phyloP scores from a whole-genome alignment of 768 basidiomycete genomes.

The Ramaria sp. region DNA sequence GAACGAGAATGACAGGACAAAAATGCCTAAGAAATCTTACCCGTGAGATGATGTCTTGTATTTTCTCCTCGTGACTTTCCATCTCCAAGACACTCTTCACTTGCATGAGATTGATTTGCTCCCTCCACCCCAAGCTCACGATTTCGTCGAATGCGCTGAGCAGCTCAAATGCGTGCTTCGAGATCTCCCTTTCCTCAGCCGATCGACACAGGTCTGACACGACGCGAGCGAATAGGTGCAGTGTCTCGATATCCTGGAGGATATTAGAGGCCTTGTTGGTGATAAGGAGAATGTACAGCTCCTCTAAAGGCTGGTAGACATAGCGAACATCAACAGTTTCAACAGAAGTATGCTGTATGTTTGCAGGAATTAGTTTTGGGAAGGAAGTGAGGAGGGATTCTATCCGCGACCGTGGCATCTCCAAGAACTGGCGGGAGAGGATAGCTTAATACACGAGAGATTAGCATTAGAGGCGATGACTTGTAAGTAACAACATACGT shows the following conservation, averaged over 20 bases:
- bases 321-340: constrained; percentile 93
- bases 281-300: constrained; percentile 93
- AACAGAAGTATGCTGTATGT: constrained; percentile 93
- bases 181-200: constrained; percentile 82
- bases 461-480: constrained; percentile 1
- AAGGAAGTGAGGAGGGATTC: constrained; percentile 95
- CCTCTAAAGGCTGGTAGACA: constrained; percentile 93
- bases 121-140: constrained; percentile 79
- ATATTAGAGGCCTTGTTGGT: constrained; percentile 99
- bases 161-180: constrained; percentile 85
- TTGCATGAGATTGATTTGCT: constrained; percentile 69
- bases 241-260: constrained; percentile 93
- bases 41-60: constrained; percentile 95
- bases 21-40: constrained; percentile 31
- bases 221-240: constrained; percentile 88
- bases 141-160: constrained; percentile 96
- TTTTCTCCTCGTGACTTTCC: constrained; percentile 90
- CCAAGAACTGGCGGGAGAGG: constrained; percentile 91
- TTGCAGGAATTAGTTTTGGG: constrained; percentile 91
- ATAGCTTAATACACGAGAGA: constrained; percentile 52
- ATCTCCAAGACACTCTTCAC: constrained; percentile 73
- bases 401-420: constrained; percentile 84
- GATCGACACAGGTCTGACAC: constrained; percentile 85
- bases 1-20: background rate
- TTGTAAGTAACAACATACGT: constrained; percentile 39